Conservation (phyloP, 495 filamentous ascomycete species). For the Penicillium angulare region DNA sequence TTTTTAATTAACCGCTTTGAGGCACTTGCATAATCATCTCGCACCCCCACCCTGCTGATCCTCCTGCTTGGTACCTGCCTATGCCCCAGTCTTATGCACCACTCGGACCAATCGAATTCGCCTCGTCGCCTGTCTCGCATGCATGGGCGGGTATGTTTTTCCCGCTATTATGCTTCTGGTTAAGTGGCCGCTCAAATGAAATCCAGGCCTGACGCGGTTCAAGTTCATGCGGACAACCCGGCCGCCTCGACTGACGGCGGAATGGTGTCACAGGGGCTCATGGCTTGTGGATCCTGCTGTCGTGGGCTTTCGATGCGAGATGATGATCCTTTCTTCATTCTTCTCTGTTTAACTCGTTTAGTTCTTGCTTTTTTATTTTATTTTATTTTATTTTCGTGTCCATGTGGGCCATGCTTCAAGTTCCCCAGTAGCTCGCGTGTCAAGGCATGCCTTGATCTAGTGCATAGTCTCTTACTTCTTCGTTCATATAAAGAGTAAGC, state of each 20-base stretch:
- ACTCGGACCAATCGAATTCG: conserved; percentile 16
- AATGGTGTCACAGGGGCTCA: conserved; percentile 22
- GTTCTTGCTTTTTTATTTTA: background rate
- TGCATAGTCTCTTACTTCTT: conserved; percentile 14
- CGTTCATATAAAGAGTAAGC: conserved; percentile 23
- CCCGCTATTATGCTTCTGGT: conserved; percentile 3
- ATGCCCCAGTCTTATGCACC: conserved; percentile 13
- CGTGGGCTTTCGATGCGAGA: conserved; percentile 13
- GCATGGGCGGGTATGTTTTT: conserved; percentile 19
- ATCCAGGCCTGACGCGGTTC: conserved; percentile 22
- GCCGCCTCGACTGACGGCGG: conserved; percentile 12
- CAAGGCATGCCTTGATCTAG: conserved; percentile 15
- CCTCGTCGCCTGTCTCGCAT: conserved; percentile 24
- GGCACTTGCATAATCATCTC: background rate
- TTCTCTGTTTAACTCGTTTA: conserved; percentile 7
- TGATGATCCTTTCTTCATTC: conserved; percentile 27
- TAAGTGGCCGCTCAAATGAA: conserved; percentile 11
- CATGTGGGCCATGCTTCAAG: conserved; percentile 26
- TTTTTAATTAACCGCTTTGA: background rate
- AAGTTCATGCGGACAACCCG: conserved; percentile 3
- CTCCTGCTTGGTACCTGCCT: conserved; percentile 24
- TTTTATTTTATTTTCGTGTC: conserved; percentile 2
- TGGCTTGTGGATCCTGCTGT: conserved; percentile 13
- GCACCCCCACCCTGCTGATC: background rate
- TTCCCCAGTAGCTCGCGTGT: conserved; percentile 24